Base-by-base conservation (phyloP, 176 grass and related monocot genomes). In the Musa beccarii region DNA sequence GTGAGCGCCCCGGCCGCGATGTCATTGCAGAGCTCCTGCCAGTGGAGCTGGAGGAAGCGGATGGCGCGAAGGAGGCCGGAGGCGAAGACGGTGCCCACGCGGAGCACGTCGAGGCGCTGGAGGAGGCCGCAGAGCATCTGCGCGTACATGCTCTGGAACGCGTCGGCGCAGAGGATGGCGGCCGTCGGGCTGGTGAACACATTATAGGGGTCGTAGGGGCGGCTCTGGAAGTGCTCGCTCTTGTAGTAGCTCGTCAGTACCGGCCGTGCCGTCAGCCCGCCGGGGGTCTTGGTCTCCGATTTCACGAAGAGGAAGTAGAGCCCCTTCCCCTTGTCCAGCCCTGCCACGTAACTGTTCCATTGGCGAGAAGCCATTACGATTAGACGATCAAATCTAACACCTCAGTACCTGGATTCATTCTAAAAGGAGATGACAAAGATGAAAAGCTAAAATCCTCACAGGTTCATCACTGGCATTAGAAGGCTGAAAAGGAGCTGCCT, bases 161-260 rank as follows among this genome's bases (percentile, higher is more conserved):
- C 83, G 88, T 98, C 94, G 11, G 88, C 81, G 80, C 90, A 98
- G 49, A 98, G 83, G 86, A 98, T 93, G 64, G 94, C 86, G 59
- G 88, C 84, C 49, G 84, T 98, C 1, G 94, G 94, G 84, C 88
- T 91, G 3, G 94, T 98, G 86, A 91, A 91, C 71, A 93, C 92
- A 26, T 93, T 86, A 79, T 91, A 98, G 0, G 94, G 88, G 80
- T 98, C 94, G 72, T 87, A 85, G 1, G 84, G 78, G 4, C 94
- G 88, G 90, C 85, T 90, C 84, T 89, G 93, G 84, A 98, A 93
- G 66, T 91, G 82, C 15, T 76, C 86, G 78, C 94, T 98, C 84
- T 93, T 98, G 90, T 98, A 98, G 84, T 98, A 98, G 86, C 94
- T 98, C 49, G 94, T 98, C 64, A 98, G 89, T 11, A 98, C 94